These are phyloP conservation scores for Gardenia jasminoides DNA, from an alignment of 257 asterid species.

Conservation along the genomic window DNA sequence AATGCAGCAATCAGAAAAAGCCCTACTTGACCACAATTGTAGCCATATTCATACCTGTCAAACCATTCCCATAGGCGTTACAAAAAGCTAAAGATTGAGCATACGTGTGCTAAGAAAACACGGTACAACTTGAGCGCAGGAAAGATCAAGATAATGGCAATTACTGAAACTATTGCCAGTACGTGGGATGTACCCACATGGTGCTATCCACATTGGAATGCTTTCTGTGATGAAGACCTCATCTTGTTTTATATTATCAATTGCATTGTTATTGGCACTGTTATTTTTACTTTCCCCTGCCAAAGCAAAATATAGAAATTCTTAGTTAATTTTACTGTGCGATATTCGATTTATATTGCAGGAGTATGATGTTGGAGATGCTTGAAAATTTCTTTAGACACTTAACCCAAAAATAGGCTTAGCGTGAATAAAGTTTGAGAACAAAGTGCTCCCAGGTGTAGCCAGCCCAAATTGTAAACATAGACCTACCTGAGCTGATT, in stretches of 20 bases:
- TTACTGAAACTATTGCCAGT: conserved; percentile 40
- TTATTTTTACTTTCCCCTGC: conserved; percentile 28
- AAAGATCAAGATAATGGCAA: conserved; percentile 55
- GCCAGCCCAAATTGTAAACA: not conserved
- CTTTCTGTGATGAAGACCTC: conserved; percentile 45
- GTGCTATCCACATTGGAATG: conserved; percentile 61
- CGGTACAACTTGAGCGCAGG: conserved; percentile 71
- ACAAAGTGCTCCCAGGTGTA: not conserved
- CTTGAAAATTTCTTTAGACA: too few relatives aligned
- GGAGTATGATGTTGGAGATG: too few relatives aligned
- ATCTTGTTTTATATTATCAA: conserved; percentile 29
- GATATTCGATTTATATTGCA: not conserved
- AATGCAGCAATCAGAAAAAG: conserved; percentile 70
- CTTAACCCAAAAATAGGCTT: not conserved
- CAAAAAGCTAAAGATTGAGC: conserved; percentile 75
- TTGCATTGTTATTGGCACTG: conserved; percentile 20
- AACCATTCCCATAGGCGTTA: conserved; percentile 78
- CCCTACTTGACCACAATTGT: conserved; percentile 73
- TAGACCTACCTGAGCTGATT: conserved; percentile 38
- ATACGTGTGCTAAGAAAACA: conserved; percentile 55
- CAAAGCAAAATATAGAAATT: not conserved
- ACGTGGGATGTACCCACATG: conserved; percentile 44
- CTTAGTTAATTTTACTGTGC: too few relatives aligned
- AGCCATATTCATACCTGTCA: conserved; percentile 83
- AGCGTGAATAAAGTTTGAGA: not conserved